Percentiles rank a stretch among this genome's conserved stretches.
These are phyloP conservation scores for Fusarium sp. DNA, from an alignment of 2,329 filamentous ascomycete genomes.

Conservation along the genomic window DNA sequence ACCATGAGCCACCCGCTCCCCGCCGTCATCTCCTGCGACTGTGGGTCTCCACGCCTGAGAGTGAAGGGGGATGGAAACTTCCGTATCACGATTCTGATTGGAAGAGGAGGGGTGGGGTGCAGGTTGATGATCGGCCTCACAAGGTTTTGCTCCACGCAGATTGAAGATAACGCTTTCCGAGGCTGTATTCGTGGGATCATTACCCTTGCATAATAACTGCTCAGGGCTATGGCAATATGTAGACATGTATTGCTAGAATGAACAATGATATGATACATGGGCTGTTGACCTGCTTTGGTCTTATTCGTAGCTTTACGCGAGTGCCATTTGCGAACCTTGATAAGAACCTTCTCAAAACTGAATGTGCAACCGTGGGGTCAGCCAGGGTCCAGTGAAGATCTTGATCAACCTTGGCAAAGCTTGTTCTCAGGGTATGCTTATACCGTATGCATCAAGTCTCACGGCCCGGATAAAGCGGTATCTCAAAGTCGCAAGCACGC, in stretches of 20 bases:
- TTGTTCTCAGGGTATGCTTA: background rate
- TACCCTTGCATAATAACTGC: background rate
- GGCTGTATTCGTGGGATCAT: background rate
- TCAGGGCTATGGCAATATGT: background rate
- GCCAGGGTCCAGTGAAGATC: background rate
- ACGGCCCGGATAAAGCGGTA: background rate
- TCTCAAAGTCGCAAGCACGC: background rate
- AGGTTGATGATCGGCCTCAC: constrained; percentile 15
- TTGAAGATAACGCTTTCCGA: background rate
- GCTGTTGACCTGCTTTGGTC: background rate
- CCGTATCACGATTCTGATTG: constrained; percentile 81
- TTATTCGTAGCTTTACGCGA: background rate
- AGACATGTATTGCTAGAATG: background rate
- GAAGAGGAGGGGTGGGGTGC: constrained; percentile 78
- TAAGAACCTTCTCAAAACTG: background rate
- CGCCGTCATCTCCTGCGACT: constrained; percentile 82
- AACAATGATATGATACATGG: background rate
- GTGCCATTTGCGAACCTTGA: no score
- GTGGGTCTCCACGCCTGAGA: constrained; percentile 82
- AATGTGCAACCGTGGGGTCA: background rate
- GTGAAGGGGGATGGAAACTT: constrained; percentile 82
- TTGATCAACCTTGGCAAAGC: background rate
- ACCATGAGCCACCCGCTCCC: constrained; percentile 69
- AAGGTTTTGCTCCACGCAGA: constrained; percentile 13
- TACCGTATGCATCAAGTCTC: background rate